phyloP scores from a whole-genome alignment of 352 stramenopile species.

The Thraustochytrium sp. region DNA sequence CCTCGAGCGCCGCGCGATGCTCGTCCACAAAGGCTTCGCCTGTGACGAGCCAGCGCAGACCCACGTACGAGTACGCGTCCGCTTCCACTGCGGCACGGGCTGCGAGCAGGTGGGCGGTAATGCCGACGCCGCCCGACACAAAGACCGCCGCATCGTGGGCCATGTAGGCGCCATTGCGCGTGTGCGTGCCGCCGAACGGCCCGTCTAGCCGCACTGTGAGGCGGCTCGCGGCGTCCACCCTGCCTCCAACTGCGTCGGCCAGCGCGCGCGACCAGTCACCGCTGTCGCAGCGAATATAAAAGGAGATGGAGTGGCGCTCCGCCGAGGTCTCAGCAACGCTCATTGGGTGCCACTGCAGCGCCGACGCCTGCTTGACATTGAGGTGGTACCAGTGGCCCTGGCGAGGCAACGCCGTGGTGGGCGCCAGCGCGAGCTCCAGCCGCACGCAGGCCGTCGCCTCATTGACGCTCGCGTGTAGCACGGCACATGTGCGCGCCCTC shows the following conservation, averaged over 20 bases:
- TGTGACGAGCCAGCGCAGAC: not conserved
- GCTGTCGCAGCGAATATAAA: conserved; percentile 10
- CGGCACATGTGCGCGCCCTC: not conserved
- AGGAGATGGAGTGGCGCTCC: not conserved
- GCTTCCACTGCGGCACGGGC: not conserved
- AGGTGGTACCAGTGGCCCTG: conserved; percentile 19
- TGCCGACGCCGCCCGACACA: conserved; percentile 13
- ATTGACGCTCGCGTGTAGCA: not conserved
- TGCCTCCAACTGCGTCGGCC: not conserved
- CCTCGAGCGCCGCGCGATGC: not conserved
- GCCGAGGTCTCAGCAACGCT: not conserved
- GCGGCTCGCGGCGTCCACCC: not conserved
- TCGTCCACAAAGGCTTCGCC: not conserved
- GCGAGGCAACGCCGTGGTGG: not conserved
- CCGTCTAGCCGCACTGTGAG: conserved; percentile 5
- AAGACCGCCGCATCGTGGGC: not conserved
- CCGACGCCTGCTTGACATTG: conserved; percentile 1
- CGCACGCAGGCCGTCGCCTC: not conserved
- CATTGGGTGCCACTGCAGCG: conserved; percentile 35
- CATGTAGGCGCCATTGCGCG: not conserved
- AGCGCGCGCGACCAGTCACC: not conserved
- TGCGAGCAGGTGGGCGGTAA: not conserved
- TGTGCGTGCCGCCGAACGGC: conserved; percentile 5
- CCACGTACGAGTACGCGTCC: not conserved
- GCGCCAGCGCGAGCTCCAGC: not conserved